Base-by-base conservation (phyloP, 305 asterid genomes). In the Rubia balearica region DNA sequence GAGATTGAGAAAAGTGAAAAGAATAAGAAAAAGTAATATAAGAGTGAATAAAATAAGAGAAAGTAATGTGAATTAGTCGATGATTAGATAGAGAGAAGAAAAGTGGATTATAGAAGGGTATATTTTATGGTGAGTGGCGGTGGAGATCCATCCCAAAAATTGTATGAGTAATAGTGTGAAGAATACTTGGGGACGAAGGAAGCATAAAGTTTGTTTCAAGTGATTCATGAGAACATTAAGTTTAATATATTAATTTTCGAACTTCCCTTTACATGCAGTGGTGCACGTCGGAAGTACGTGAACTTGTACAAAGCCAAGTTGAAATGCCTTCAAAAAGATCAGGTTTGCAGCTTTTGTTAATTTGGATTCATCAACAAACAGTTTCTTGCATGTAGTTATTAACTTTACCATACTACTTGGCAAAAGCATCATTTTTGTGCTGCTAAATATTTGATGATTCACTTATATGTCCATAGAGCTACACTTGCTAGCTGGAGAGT, bases 271-370 rank as follows among this genome's bases (percentile, higher is more conserved):
- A 74, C 43, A 69, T 83, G 75, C 93, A 90, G 98, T 71, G 82
- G 78, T 79, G 43, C 83, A 68, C 92, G 96, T 42, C 90, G 92
- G 78, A 88, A 82, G 83, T 93, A 93, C 77, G 90, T 89, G 79
- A 85, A 82, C 68, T 79, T 88, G 85, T 93, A 91, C 79, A 93
- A 86, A 88, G 82, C 77, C 76, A 93, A 93, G 85, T 84, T 93
- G 88, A 85, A 87, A 81, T 81, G 89, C 81, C 92, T 89, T 75
- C 89, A 80, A 70, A 82, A 83, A 59, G 96, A 91, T 73, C 90
- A 93, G 97, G 98, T 93, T 71, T 80, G 81, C 65, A n/a, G 49
- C 53, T 72, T 71, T 65, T 63, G 56, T 70, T 73, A 73, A 69
- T 48, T 21, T 38, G 16, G 69, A 60, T 51, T 51, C 42, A 30